Base-by-base conservation (phyloP, 2,329 filamentous ascomycete species). In the Ilyonectria sp. region DNA sequence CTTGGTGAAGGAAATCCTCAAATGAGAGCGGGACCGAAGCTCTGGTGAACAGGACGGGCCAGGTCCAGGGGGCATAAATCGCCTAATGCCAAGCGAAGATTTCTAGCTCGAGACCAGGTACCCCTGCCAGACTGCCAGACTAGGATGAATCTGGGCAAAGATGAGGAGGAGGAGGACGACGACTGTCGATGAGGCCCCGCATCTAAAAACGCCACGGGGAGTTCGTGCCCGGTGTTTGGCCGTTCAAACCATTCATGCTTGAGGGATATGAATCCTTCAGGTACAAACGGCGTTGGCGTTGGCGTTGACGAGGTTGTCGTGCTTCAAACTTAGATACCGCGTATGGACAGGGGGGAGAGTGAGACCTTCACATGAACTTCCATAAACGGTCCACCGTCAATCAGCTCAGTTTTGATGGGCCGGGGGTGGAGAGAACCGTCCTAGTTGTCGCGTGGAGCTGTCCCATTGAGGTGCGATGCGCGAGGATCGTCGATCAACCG, bases 381-480 rank as follows among this genome's bases (percentile, higher is more conserved):
- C 40, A n/a, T 6, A 6, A 13, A 40, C 13, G 17, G n/a, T 9
- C 15, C 40, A n/a, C 40, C 17, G 40, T 43, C 17, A n/a, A n/a
- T n/a, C 15, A 17, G 17, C n/a, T 33, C 49, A 33, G 5, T n/a
- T 43, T n/a, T 43, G 15, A n/a, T n/a, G n/a, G 40, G 17, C 7
- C 29, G 46, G 46, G 1, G n/a, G 49, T 52, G 29, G 43, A 49
- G 55, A 23, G 43, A 3, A 5, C 6, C n/a, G 17, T n/a, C 40
- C 43, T 29, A 9, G 54, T n/a, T 21, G 19, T 49, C 43, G 29
- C 43, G 26, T 58, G 55, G 56, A 50, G 29, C 44, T 26, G 47
- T 59, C 29, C 44, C 56, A 29, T 17, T 44, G 19, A 50, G 44
- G 44, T 29, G 6, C 35, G 31, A 59, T 59, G 31, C 29, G 56